Evolutionary conservation across 2,329 filamentous ascomycete genomes (phyloP).

Genomic region (Alternaria atra): DNA sequence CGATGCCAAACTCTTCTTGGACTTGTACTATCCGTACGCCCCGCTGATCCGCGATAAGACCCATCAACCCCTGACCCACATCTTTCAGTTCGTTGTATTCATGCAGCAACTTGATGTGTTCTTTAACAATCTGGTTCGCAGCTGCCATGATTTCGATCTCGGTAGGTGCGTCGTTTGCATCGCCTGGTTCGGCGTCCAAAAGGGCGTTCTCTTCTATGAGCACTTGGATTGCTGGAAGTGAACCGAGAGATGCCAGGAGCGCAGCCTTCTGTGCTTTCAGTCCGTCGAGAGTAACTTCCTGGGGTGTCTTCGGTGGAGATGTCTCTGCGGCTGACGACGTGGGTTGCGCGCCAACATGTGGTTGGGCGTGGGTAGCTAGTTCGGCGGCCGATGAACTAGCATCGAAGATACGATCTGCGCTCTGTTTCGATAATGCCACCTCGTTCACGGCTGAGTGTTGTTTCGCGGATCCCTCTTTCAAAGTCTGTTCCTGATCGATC

Average conservation of each 20-base stretch:
- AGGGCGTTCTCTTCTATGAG: slow-evolving; percentile 41
- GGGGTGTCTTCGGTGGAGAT: slow-evolving; percentile 41
- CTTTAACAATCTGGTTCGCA: slow-evolving; percentile 64
- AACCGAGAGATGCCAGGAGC: slow-evolving; percentile 44
- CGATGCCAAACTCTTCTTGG: slow-evolving; percentile 59
- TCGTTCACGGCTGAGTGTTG: neutral
- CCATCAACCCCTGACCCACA: slow-evolving; percentile 71
- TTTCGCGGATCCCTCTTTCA: neutral
- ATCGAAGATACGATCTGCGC: neutral
- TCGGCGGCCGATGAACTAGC: neutral
- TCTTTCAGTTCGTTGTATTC: slow-evolving; percentile 78
- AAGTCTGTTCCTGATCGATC: neutral
- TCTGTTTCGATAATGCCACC: neutral
- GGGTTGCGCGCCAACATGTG: neutral
- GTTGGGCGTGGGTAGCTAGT: neutral
- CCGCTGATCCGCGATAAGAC: slow-evolving; percentile 71
- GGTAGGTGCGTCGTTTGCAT: slow-evolving; percentile 35
- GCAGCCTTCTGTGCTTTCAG: slow-evolving; percentile 55
- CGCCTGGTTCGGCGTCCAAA: slow-evolving; percentile 23
- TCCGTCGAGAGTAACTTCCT: slow-evolving; percentile 59
- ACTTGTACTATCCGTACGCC: slow-evolving; percentile 63
- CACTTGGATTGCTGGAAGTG: slow-evolving; percentile 45
- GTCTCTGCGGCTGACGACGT: neutral
- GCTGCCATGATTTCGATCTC: slow-evolving; percentile 50
- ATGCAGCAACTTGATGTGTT: slow-evolving; percentile 72